phyloP scores from a whole-genome alignment of 108 stramenopile species.

The Cylindrotheca closterium region DNA sequence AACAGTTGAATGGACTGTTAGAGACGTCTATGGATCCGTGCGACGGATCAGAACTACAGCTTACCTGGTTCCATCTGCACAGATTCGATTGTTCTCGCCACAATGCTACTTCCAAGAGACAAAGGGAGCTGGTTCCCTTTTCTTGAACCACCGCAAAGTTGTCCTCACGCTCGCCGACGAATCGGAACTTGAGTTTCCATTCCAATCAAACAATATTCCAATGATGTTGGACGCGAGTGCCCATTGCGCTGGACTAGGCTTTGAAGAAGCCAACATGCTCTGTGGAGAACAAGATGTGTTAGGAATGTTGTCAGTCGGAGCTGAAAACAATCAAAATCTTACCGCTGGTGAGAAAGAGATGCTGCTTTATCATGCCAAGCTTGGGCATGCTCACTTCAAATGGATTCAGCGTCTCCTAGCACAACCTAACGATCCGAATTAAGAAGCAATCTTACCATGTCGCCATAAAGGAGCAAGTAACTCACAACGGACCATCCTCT shows the following conservation, averaged over 20 bases:
- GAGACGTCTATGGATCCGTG: no score
- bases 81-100: slow-evolving; percentile 24
- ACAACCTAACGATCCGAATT: slow-evolving; percentile 4
- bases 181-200: slow-evolving; percentile 16
- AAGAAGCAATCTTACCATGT: background rate
- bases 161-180: background rate
- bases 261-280: background rate
- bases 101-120: slow-evolving; percentile 16
- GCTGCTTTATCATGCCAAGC: slow-evolving; percentile 29
- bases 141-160: background rate
- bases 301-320: slow-evolving; percentile 10
- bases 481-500: background rate
- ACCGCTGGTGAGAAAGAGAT: slow-evolving; percentile 40
- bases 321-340: slow-evolving; percentile 41
- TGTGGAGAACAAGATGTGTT: background rate
- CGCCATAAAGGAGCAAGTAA: slow-evolving; percentile 5
- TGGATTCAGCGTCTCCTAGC: slow-evolving; percentile 19
- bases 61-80: slow-evolving; percentile 20
- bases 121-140: background rate
- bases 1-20: no score
- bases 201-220: slow-evolving; percentile 20
- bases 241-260: background rate
- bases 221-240: slow-evolving; percentile 4
- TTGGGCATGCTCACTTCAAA: slow-evolving; percentile 24
- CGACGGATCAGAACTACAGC: no score